Evolutionary conservation across 495 filamentous ascomycete species (phyloP), one percentile per base, ranked within the genome.

Genomic region (Xylaria sp.): DNA sequence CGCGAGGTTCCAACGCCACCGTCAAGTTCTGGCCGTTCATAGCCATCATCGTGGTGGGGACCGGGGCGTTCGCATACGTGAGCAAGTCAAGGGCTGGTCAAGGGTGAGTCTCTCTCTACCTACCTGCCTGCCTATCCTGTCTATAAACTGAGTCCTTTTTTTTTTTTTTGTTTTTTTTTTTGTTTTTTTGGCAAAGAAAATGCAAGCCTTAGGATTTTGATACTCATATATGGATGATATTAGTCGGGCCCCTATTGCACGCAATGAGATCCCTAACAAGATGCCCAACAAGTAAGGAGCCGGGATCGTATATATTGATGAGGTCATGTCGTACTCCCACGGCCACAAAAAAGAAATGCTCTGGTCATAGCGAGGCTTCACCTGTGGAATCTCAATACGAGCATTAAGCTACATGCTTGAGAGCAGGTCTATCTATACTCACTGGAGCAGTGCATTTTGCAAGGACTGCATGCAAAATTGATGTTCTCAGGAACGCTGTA

Each of bases 1-100:
- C 74, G 35, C 68, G 71, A 8, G 78, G 71, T 15, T 46, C 76
- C 37, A 79, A 77, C 40, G 74, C 77, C 69, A 58, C 75, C 37
- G 73, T 85, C 74, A 85, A 84, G 73, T 84, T 85, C 75, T 85
- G 84, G 84, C 84, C 84, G 19, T 86, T 88, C 50, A 7, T 85
- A 14, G 75, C 77, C 29, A 77, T 88, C 65, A 82, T 88, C 64
- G 82, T 78, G 0, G 67, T 83, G 0, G 84, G 84, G 12, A 82
- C 83, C 19, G 81, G 79, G 15, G 83, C 79, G 1, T 88, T 87
- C 68, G 80, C 85, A 29, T 71, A 83, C 14, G 71, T 88, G 48
- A 78, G 78, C 26, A 84, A 82, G 69, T 57, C 73, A n/a, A 77
- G 68, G 61, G 72, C 79, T 71, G 35, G 79, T 73, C 67, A 67